Conservation (phyloP, 2,329 filamentous ascomycete genomes). For the Mollisiaceae sp. region DNA sequence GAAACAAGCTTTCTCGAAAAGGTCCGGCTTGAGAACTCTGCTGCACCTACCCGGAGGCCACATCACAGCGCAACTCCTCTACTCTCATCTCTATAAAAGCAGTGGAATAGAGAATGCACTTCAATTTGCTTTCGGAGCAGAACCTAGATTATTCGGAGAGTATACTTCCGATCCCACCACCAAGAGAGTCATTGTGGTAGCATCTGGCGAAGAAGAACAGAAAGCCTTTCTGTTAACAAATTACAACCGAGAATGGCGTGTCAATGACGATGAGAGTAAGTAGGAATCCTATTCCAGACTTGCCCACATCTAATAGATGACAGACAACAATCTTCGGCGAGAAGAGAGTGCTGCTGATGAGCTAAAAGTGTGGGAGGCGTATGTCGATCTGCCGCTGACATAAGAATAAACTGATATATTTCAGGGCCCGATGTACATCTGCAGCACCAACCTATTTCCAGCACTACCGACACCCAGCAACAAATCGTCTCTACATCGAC, state of each 20-base stretch:
- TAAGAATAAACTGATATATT: neutral
- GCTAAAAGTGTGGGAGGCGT: neutral
- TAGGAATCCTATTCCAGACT: no score
- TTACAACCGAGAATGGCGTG: neutral
- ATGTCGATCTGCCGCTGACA: neutral
- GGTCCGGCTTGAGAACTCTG: neutral
- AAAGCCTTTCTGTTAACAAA: neutral
- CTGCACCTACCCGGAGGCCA: neutral
- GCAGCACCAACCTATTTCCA: conserved; percentile 19
- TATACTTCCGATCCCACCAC: neutral
- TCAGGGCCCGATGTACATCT: conserved; percentile 17
- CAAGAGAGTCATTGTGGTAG: neutral
- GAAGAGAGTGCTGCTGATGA: conserved; percentile 11
- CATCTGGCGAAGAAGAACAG: no score
- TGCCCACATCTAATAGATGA: no score
- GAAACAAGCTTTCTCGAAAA: conserved; percentile 13
- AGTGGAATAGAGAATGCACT: conserved; percentile 1
- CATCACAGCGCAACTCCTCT: neutral
- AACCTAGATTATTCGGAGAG: neutral
- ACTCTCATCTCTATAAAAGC: neutral
- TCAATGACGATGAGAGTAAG: no score
- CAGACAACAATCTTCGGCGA: neutral
- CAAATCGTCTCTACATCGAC: conserved; percentile 6
- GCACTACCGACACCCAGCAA: conserved; percentile 7
- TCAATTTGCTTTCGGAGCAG: neutral